phyloP scores from a whole-genome alignment of 1,284 basidiomycete genomes.

The Volvariella surrecta region DNA sequence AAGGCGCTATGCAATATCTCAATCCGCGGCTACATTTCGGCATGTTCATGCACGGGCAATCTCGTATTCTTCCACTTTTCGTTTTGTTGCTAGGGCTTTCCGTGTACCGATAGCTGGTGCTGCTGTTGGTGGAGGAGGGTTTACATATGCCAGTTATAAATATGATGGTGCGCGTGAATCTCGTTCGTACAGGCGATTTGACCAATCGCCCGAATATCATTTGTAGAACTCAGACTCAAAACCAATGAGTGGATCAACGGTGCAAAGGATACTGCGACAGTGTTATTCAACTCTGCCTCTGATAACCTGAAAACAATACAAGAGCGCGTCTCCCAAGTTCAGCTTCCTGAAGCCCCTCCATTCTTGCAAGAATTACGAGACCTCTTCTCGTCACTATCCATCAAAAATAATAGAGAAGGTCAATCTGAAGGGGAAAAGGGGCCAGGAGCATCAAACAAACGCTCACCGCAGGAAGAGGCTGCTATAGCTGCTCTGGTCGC shows the following conservation, averaged over 20 bases:
- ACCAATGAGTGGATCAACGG: constrained; percentile 57
- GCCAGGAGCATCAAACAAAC: constrained; percentile 24
- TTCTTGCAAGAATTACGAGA: constrained; percentile 55
- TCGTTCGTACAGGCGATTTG: constrained; percentile 4
- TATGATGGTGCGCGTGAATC: constrained; percentile 64
- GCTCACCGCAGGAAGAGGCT: constrained; percentile 50
- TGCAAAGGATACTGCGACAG: constrained; percentile 62
- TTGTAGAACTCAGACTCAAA: constrained; percentile 60
- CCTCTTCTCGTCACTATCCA: constrained; percentile 39
- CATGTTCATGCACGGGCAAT: constrained; percentile 67
- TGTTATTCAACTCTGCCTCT: constrained; percentile 58
- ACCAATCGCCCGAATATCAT: constrained; percentile 2
- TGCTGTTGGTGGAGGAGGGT: constrained; percentile 81
- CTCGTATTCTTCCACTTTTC: constrained; percentile 78
- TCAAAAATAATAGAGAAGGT: constrained; percentile 22
- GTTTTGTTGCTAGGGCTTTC: constrained; percentile 78
- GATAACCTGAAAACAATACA: constrained; percentile 54
- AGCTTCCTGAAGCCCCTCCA: no score
- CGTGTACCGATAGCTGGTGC: constrained; percentile 79
- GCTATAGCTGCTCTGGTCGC: constrained; percentile 66
- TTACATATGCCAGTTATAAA: constrained; percentile 91
- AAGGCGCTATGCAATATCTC: constrained; percentile 32
- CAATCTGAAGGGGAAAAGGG: constrained; percentile 18
- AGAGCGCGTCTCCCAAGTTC: constrained; percentile 38
- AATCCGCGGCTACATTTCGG: constrained; percentile 35